phyloP scores from a whole-genome alignment of 306 rosid species.

The Mimosa pudica region DNA sequence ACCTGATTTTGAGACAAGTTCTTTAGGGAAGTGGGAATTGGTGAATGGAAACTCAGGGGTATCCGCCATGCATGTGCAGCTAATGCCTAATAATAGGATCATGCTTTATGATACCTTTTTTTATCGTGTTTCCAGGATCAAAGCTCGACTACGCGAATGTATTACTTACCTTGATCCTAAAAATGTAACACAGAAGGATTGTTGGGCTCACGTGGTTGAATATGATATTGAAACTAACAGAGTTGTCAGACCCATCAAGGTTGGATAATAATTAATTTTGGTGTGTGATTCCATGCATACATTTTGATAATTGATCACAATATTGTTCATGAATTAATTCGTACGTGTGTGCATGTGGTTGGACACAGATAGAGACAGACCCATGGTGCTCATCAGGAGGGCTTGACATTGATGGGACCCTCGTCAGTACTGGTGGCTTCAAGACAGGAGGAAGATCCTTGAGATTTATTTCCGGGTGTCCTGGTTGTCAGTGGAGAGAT shows the following conservation, averaged over 20 bases:
- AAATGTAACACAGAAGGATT: conserved; percentile 33
- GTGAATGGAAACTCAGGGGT: conserved; percentile 50
- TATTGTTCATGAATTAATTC: not conserved
- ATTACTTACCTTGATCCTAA: conserved; percentile 36
- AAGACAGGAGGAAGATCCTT: conserved; percentile 48
- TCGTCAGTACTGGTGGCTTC: conserved; percentile 75
- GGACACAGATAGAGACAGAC: conserved; percentile 46
- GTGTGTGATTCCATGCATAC: not conserved
- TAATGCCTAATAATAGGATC: conserved; percentile 71
- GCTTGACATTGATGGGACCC: conserved; percentile 59
- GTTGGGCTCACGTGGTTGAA: conserved; percentile 72
- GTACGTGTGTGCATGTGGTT: too few species aligned
- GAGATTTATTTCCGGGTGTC: conserved; percentile 51
- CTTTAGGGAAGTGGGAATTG: conserved; percentile 51
- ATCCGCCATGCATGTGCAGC: conserved; percentile 73
- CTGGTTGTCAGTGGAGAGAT: conserved; percentile 61
- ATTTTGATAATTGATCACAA: not conserved
- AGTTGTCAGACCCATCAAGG: conserved; percentile 78
- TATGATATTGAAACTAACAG: conserved; percentile 49
- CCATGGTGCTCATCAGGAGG: conserved; percentile 99
- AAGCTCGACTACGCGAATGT: conserved; percentile 43
- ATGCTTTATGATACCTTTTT: conserved; percentile 58
- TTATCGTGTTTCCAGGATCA: conserved; percentile 54
- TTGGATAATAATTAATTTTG: not conserved
- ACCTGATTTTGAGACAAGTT: conserved; percentile 32